Evolutionary conservation across 306 rosid species (phyloP).

Genomic region (Pachyrhizus erosus): DNA sequence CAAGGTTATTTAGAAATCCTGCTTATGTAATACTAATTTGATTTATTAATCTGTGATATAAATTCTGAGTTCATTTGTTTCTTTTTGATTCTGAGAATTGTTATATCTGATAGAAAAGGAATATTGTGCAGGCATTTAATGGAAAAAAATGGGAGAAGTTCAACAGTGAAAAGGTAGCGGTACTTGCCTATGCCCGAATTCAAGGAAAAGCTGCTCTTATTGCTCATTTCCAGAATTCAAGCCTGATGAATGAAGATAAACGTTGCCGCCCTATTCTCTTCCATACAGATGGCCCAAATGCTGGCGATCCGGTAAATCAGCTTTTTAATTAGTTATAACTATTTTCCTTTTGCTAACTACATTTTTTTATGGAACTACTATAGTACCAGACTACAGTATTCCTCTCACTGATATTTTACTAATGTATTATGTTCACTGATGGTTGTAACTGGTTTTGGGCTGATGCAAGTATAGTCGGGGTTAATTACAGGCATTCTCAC

Average conservation of each 20-base stretch:
- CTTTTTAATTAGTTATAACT: slow-evolving; percentile 26
- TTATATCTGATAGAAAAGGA: slow-evolving; percentile 38
- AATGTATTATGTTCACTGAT: no score
- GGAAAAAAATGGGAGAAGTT: slow-evolving; percentile 95
- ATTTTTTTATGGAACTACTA: neutral
- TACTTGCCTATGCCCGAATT: slow-evolving; percentile 86
- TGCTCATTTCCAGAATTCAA: slow-evolving; percentile 89
- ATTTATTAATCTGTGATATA: slow-evolving; percentile 30
- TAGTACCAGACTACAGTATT: neutral
- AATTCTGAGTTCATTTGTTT: slow-evolving; percentile 18
- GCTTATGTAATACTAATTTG: slow-evolving; percentile 11
- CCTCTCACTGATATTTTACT: slow-evolving; percentile 1
- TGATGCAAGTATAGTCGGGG: slow-evolving; percentile 26
- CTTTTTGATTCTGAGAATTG: slow-evolving; percentile 13
- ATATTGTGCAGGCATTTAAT: slow-evolving; percentile 69
- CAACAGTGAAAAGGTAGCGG: slow-evolving; percentile 92
- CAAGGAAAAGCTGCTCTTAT: slow-evolving; percentile 86
- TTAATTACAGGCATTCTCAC: slow-evolving; percentile 16
- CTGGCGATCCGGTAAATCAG: slow-evolving; percentile 77
- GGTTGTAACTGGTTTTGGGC: no score
- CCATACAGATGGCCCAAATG: slow-evolving; percentile 88
- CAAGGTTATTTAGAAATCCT: slow-evolving; percentile 59
- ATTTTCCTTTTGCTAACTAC: slow-evolving; percentile 30
- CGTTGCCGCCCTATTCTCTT: slow-evolving; percentile 92
- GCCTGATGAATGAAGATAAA: slow-evolving; percentile 82